A percentile compares a stretch with the other conserved stretches of the same genome.
Evolutionary conservation across 352 stramenopile species (phyloP).

Genomic region (Saprolegnia parasitica): DNA sequence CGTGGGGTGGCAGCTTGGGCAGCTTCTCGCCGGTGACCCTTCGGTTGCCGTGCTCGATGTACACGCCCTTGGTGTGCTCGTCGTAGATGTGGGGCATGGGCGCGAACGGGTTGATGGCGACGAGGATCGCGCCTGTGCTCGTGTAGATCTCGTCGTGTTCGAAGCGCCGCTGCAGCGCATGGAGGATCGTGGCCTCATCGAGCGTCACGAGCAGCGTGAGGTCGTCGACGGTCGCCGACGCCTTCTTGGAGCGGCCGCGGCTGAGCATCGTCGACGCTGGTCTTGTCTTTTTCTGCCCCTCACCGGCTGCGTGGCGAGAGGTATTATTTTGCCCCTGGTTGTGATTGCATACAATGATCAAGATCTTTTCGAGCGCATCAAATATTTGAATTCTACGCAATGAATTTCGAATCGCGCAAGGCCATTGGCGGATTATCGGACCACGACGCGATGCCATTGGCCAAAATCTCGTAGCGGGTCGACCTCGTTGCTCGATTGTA

Average conservation of each 20-base stretch:
- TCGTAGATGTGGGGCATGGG: slow-evolving; percentile 71
- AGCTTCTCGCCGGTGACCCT: slow-evolving; percentile 50
- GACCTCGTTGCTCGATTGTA: background rate
- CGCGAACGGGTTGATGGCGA: slow-evolving; percentile 82
- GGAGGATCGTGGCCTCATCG: slow-evolving; percentile 87
- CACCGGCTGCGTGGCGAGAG: too few relatives aligned
- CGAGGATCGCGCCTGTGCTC: slow-evolving; percentile 77
- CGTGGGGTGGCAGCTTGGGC: slow-evolving; percentile 66
- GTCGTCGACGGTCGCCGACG: slow-evolving; percentile 65
- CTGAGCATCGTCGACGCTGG: background rate
- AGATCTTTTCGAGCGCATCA: background rate
- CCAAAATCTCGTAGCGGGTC: background rate
- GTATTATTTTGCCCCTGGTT: background rate
- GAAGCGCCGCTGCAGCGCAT: slow-evolving; percentile 78
- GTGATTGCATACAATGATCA: background rate
- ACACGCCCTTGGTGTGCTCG: slow-evolving; percentile 43
- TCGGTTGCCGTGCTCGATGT: slow-evolving; percentile 28
- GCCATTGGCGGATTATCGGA: background rate
- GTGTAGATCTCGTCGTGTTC: slow-evolving; percentile 87
- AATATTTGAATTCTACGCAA: background rate
- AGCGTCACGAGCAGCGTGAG: slow-evolving; percentile 88
- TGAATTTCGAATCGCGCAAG: background rate
- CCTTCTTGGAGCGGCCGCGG: background rate
- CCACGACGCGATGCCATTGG: background rate
- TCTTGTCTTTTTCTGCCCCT: slow-evolving; percentile 18